Percentiles rank a stretch among this genome's conserved stretches.
These are phyloP conservation scores for Graphium sp. DNA, from an alignment of 2,329 filamentous ascomycete genomes.

Conservation along the genomic window DNA sequence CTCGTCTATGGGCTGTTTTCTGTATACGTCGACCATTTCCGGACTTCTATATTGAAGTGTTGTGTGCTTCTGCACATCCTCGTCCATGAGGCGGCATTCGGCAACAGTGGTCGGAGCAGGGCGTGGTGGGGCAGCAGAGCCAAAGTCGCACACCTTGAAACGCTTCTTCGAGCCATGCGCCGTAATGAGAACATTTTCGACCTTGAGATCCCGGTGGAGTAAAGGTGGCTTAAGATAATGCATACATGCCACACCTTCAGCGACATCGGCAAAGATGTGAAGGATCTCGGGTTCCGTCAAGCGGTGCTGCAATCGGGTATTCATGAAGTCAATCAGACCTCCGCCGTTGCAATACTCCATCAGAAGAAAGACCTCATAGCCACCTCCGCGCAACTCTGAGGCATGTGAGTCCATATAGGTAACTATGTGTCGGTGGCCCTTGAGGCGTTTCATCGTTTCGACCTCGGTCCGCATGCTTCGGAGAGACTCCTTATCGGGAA, in stretches of 20 bases:
- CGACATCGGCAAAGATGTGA: constrained; percentile 90
- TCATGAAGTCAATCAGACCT: constrained; percentile 98
- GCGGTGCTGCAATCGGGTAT: constrained; percentile 87
- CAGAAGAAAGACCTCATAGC: constrained; percentile 93
- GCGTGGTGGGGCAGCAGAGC: constrained; percentile 69
- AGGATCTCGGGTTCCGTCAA: constrained; percentile 95
- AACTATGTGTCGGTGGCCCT: constrained; percentile 90
- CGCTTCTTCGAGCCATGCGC: constrained; percentile 45
- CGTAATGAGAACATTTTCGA: constrained; percentile 92
- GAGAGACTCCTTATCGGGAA: constrained; percentile 87
- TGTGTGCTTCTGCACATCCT: constrained; percentile 93
- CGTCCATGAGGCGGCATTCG: constrained; percentile 85
- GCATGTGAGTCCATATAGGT: constrained; percentile 98
- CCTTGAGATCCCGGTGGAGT: constrained; percentile 87
- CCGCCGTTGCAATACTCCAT: constrained; percentile 97
- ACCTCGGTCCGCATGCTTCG: constrained; percentile 96
- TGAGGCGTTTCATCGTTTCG: constrained; percentile 98
- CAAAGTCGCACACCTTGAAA: constrained; percentile 98
- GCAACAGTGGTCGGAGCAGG: constrained; percentile 72
- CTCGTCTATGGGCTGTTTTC: constrained; percentile 91
- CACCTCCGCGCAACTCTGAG: constrained; percentile 78
- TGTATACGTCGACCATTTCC: constrained; percentile 97
- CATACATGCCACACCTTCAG: constrained; percentile 96
- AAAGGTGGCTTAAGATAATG: constrained; percentile 92
- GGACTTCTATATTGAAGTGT: constrained; percentile 95